Percentiles rank a stretch among this genome's conserved stretches.
Conservation (phyloP, 805 yeast genomes). For the Barnettozyma botsteinii region DNA sequence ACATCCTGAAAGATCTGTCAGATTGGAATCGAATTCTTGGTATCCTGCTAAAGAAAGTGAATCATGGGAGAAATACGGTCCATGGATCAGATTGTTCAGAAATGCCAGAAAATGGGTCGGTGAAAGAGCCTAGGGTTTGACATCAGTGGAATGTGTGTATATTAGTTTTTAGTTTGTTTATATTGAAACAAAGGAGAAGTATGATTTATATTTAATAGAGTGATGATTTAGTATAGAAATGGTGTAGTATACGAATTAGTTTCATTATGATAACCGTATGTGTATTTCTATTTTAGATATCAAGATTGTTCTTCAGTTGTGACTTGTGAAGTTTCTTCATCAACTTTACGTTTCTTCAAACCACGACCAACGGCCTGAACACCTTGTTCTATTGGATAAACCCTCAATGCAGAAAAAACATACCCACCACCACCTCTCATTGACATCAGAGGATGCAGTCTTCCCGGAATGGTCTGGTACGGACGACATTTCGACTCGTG, state of each 20-base stretch:
- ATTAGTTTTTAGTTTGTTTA: no score
- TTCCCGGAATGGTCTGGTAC: conserved; percentile 90
- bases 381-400: conserved; percentile 60
- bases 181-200: no score
- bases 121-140: conserved; percentile 11
- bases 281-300: neutral
- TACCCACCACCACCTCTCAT: conserved; percentile 91
- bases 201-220: no score
- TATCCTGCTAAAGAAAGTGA: conserved; percentile 60
- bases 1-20: conserved; percentile 92
- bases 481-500: conserved; percentile 77
- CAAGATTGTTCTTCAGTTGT: neutral
- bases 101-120: conserved; percentile 94
- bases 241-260: no score
- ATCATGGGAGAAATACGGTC: conserved; percentile 80
- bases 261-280: no score
- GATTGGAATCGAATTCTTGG: conserved; percentile 88
- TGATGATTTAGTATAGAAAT: no score
- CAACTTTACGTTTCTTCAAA: conserved; percentile 27
- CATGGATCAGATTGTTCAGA: conserved; percentile 91
- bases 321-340: conserved; percentile 20
- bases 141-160: no score
- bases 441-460: conserved; percentile 93
- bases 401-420: conserved; percentile 70
- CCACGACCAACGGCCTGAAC: conserved; percentile 67